Percentiles rank a stretch among this genome's conserved stretches.
phyloP scores from a whole-genome alignment of 352 stramenopile species.

The Pythium coloratum region DNA sequence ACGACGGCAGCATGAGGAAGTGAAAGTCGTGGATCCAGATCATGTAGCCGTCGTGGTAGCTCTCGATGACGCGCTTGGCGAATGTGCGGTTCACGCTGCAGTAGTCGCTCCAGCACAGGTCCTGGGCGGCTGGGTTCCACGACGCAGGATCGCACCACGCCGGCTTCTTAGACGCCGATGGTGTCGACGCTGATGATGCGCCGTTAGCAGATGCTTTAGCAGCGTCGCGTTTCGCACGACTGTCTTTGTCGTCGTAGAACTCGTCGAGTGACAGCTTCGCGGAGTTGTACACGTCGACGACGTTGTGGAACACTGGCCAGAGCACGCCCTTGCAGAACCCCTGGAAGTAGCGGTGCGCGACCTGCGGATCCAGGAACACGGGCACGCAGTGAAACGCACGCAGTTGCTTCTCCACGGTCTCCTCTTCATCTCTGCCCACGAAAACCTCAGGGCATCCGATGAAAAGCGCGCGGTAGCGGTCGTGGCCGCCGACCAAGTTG shows the following conservation, averaged over 20 bases:
- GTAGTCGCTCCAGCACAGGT: slow-evolving; percentile 79
- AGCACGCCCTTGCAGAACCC: slow-evolving; percentile 98
- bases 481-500: slow-evolving; percentile 53
- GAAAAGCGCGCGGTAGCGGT: slow-evolving; percentile 63
- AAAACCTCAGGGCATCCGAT: slow-evolving; percentile 80
- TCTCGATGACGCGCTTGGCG: slow-evolving; percentile 52
- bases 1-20: slow-evolving; percentile 97
- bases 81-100: slow-evolving; percentile 69
- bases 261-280: slow-evolving; percentile 65
- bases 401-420: slow-evolving; percentile 71
- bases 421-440: slow-evolving; percentile 54
- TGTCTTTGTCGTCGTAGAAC: slow-evolving; percentile 6
- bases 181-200: not conserved
- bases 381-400: slow-evolving; percentile 93
- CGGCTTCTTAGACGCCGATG: slow-evolving; percentile 3
- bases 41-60: slow-evolving; percentile 79
- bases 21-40: slow-evolving; percentile 99
- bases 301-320: slow-evolving; percentile 97
- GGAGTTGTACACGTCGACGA: slow-evolving; percentile 95
- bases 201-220: not conserved
- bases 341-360: slow-evolving; percentile 88
- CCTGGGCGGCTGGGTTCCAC: slow-evolving; percentile 79
- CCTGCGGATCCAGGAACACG: slow-evolving; percentile 91
- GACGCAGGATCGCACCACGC: slow-evolving; percentile 62
- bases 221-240: not conserved